Evolutionary conservation across 805 yeast species (phyloP), one percentile per base, ranked within the genome.

Genomic region (Monosporozyma yasuniensis): DNA sequence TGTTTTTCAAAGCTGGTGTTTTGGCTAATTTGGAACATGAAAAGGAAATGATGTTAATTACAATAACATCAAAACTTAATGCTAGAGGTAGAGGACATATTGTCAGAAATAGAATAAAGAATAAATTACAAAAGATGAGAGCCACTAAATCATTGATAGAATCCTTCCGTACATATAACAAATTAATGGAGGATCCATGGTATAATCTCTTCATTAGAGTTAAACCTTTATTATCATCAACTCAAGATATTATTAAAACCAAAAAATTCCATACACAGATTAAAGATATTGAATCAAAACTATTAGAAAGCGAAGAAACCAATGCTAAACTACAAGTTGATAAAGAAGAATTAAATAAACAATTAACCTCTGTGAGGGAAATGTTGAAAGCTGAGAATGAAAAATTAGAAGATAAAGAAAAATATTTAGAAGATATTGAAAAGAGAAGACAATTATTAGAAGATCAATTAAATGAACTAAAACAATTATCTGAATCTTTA

Each of bases 1-100:
- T 93, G 45, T 93, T 93, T 70, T 87, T 93, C 72, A 85, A 95
- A 63, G 96, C 98, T 34, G 99, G 99, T 56, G 87, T 91, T 73
- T 73, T 93, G 58, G 99, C 98, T 2, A 81, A 81, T 49, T 74
- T 93, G 51, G 99, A 93, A 64, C 80, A 80, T 55, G 73, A 76
- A 49, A 81, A 95, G 52, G 96, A 89, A 54, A 70, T 72, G 34
- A 75, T 78, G 47, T 67, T 93, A 35, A 74, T 77, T 45, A 57
- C 64, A 2, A 73, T 83, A 1, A 68, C 87, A 38, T 75, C 83
- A 0, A 66, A 68, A 3, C 75, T 93, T 50, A 95, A 87, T 60
- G 72, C 90, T 4, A 54, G 75, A 2, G 70, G 79, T 4, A 74
- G 88, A 53, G 97, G 95, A 5, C 74, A 70, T n/a, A 51, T 76